Conservation (phyloP, 2,329 filamentous ascomycete species). For the Verticillium tricorpus region DNA sequence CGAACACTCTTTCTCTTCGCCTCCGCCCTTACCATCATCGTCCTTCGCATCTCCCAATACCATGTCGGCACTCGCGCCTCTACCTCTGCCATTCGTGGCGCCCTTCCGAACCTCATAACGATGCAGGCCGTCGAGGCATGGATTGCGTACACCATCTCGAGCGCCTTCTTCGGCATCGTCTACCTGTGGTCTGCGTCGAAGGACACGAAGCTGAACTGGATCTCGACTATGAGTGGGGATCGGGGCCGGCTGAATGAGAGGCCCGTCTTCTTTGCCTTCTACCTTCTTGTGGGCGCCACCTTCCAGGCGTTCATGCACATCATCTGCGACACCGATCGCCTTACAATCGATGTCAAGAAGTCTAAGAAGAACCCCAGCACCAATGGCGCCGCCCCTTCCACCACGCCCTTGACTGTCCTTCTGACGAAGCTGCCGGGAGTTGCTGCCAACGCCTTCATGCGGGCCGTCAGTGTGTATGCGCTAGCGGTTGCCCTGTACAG, state of each 20-base stretch:
- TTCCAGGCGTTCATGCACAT: constrained; percentile 69
- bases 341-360: constrained; percentile 41
- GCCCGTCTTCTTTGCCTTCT: constrained; percentile 72
- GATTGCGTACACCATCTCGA: constrained; percentile 73
- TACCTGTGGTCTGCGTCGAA: constrained; percentile 69
- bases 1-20: constrained; percentile 73
- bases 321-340: constrained; percentile 66
- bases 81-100: constrained; percentile 60
- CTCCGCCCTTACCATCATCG: constrained; percentile 70
- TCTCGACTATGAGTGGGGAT: constrained; percentile 67
- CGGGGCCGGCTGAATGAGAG: constrained; percentile 79
- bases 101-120: constrained; percentile 53
- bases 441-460: constrained; percentile 31
- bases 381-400: constrained; percentile 9
- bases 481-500: constrained; percentile 57
- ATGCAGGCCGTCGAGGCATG: constrained; percentile 64
- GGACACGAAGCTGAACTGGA: constrained; percentile 62
- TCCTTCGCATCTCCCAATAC: constrained; percentile 81
- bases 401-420: constrained; percentile 25
- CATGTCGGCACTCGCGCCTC: constrained; percentile 72
- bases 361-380: neutral
- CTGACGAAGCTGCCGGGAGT: constrained; percentile 33
- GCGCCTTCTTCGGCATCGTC: constrained; percentile 73
- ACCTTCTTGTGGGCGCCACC: constrained; percentile 64
- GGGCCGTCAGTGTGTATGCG: constrained; percentile 33